Percentiles rank a stretch among this genome's conserved stretches.
These are phyloP conservation scores for Blumeriella jaapii DNA, from an alignment of 2,329 filamentous ascomycete species.

Conservation along the genomic window DNA sequence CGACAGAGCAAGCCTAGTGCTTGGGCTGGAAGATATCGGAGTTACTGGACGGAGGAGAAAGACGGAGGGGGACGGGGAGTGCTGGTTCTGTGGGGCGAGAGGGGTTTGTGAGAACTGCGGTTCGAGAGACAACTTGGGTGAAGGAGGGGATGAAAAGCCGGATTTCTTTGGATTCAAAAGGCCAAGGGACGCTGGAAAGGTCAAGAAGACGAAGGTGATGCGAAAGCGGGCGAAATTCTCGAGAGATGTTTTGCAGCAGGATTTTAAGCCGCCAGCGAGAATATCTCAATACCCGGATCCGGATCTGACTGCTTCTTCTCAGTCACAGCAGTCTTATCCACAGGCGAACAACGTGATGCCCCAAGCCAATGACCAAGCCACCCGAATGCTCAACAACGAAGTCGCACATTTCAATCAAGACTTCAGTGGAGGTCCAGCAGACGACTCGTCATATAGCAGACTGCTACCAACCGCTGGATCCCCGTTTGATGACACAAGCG, in stretches of 20 bases:
- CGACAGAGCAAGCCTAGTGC: slow-evolving; percentile 17
- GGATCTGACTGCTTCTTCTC: not conserved
- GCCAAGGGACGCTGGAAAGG: not conserved
- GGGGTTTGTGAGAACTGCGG: slow-evolving; percentile 13
- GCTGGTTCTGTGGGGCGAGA: slow-evolving; percentile 17
- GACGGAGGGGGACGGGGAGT: slow-evolving; percentile 12
- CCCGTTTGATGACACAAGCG: not conserved
- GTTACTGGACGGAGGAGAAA: slow-evolving; percentile 9
- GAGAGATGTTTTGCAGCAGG: no score
- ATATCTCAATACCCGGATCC: slow-evolving; percentile 2
- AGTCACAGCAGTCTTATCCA: not conserved
- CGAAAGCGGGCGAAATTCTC: slow-evolving; percentile 3
- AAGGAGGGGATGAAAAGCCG: not conserved
- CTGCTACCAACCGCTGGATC: not conserved
- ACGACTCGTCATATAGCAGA: not conserved
- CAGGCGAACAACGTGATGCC: not conserved
- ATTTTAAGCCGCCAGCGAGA: not conserved
- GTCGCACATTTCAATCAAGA: not conserved
- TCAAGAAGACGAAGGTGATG: slow-evolving; percentile 2
- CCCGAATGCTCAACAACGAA: not conserved
- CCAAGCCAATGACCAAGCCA: not conserved
- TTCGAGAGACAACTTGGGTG: slow-evolving; percentile 2
- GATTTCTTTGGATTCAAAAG: not conserved
- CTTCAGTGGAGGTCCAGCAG: not conserved
- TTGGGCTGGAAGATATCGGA: slow-evolving; percentile 14